A percentile compares a stretch with the other conserved stretches of the same genome.
Evolutionary conservation across 305 asterid species (phyloP).

Genomic region (Plantago coronopus): DNA sequence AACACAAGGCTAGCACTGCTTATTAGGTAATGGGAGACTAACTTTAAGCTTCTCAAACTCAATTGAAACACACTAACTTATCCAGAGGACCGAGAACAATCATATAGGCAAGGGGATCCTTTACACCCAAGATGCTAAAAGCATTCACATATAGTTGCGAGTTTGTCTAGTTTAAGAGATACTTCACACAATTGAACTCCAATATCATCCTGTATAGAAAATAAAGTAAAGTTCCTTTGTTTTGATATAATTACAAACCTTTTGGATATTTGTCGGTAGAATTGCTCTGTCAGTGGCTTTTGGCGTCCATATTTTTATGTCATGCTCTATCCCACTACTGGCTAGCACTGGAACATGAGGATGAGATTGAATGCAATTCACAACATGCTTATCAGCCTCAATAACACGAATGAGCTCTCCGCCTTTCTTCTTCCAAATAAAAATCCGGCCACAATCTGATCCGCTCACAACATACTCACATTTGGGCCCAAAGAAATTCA

Average conservation of each 20-base stretch:
- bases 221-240: conserved; percentile 2
- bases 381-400: conserved; percentile 78
- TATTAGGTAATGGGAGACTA: neutral
- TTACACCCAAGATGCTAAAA: conserved; percentile 7
- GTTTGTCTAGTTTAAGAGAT: neutral
- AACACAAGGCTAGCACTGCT: conserved; percentile 1
- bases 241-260: conserved; percentile 41
- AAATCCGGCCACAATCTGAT: conserved; percentile 95
- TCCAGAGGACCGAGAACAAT: neutral
- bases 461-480: conserved; percentile 92
- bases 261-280: conserved; percentile 57
- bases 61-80: neutral
- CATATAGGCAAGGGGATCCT: neutral
- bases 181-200: neutral
- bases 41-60: conserved; percentile 15
- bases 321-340: conserved; percentile 87
- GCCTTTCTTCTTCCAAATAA: conserved; percentile 83
- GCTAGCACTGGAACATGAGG: conserved; percentile 78
- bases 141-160: neutral
- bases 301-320: conserved; percentile 86
- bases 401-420: conserved; percentile 86
- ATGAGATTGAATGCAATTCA: conserved; percentile 85
- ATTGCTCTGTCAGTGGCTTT: conserved; percentile 61
- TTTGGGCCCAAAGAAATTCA: conserved; percentile 80
- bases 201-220: neutral